These are phyloP conservation scores for Fomitopsis serialis DNA, from an alignment of 768 basidiomycete genomes.

Conservation along the genomic window DNA sequence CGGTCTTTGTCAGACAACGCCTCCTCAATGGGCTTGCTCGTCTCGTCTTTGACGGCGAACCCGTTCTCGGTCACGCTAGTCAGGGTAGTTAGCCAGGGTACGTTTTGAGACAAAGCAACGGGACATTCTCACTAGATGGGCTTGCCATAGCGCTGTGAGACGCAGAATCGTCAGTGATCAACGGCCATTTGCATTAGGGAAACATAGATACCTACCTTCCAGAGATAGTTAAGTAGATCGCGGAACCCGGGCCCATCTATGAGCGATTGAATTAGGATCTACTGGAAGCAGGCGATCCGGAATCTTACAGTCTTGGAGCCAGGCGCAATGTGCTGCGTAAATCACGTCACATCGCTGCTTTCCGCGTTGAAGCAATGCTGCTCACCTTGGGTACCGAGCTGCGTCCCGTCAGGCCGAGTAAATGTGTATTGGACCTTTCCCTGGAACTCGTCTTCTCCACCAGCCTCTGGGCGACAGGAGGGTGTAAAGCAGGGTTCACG, in stretches of 20 bases:
- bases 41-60: slow-evolving; percentile 64
- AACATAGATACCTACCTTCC: slow-evolving; percentile 41
- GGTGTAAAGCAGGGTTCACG: background rate
- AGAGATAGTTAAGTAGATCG: slow-evolving; percentile 63
- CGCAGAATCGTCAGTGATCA: background rate
- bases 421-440: slow-evolving; percentile 63
- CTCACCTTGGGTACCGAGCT: slow-evolving; percentile 62
- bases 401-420: slow-evolving; percentile 58
- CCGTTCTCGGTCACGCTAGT: slow-evolving; percentile 69
- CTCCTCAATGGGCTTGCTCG: slow-evolving; percentile 43
- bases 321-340: slow-evolving; percentile 49
- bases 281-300: background rate
- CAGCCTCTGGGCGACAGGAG: slow-evolving; percentile 38
- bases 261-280: background rate
- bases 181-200: background rate
- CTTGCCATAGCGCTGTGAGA: slow-evolving; percentile 35
- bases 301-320: slow-evolving; percentile 61
- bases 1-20: slow-evolving; percentile 57
- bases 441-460: slow-evolving; percentile 68
- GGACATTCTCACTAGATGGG: slow-evolving; percentile 46
- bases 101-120: too few species aligned
- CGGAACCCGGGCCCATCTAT: slow-evolving; percentile 67
- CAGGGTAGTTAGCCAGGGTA: too few species aligned
- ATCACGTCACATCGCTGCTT: background rate
- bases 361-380: background rate